These are phyloP conservation scores for Boletus reticuloceps DNA, from an alignment of 768 basidiomycete genomes.

Conservation along the genomic window DNA sequence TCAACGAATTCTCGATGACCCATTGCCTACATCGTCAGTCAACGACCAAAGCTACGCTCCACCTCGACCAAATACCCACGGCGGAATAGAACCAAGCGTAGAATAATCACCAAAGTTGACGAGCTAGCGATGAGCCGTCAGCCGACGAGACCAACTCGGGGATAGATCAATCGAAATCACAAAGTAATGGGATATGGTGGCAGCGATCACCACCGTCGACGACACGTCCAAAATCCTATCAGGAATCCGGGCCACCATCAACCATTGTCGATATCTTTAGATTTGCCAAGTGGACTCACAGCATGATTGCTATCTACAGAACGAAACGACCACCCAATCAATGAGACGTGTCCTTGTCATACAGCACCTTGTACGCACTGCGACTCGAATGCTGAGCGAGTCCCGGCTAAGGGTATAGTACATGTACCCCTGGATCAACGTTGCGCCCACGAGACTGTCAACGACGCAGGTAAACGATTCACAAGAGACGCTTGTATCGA, in stretches of 20 bases:
- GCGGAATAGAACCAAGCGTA: not conserved
- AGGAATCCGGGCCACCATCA: not conserved
- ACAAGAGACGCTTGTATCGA: not conserved
- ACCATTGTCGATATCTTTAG: not conserved
- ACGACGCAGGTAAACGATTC: not conserved
- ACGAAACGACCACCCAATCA: too few species aligned
- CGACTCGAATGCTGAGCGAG: not conserved
- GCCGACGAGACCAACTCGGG: not conserved
- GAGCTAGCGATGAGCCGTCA: not conserved
- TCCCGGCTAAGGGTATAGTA: not conserved
- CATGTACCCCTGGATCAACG: constrained; percentile 6
- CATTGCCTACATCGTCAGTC: not conserved
- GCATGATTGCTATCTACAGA: not conserved
- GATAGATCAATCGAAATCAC: not conserved
- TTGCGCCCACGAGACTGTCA: not conserved
- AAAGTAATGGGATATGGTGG: not conserved
- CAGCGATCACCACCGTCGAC: not conserved
- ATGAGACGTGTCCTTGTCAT: not conserved
- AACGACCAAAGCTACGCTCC: not conserved
- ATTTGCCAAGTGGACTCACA: not conserved
- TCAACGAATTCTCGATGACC: not conserved
- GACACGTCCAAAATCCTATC: not conserved
- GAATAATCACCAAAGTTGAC: not conserved
- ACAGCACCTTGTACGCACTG: not conserved
- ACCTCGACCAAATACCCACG: not conserved